Evolutionary conservation across 2,329 filamentous ascomycete genomes (phyloP), one percentile per base, ranked within the genome.

Genomic region (Epichloe hybrida): DNA sequence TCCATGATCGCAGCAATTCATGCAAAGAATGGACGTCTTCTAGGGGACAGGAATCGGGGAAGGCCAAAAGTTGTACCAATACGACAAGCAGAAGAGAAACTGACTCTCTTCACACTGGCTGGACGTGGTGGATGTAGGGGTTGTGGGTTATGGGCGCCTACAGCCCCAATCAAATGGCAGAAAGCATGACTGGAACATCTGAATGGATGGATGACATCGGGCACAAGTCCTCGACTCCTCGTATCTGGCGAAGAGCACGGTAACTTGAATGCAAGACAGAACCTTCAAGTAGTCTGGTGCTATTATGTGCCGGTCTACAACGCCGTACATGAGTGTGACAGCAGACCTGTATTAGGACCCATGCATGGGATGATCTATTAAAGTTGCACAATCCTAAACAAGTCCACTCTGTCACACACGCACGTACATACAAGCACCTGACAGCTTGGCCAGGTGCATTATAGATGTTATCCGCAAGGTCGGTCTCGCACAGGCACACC

Each of bases 121-220:
- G 42, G 40, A 39, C 27, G 47, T 50, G 48, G 34, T 52, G 48
- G 34, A 51, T 36, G 52, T 37, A 49, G 48, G 48, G 48, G 56
- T 50, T 54, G 53, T 50, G 56, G 51, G 53, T 59, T 54, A 53
- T 55, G 56, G 64, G 65, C 65, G 65, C 61, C 64, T 65, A 65
- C 57, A 57, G 46, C 54, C 44, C 65, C 65, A 67, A 67, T 67
- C 60, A 66, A 17, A 36, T 8, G 34, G 20, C 20, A 20, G 39
- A 13, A 45, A 27, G 38, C 20, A 27, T 11, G 35, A 34, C 31
- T 21, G 44, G 31, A 17, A 17, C 38, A 41, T 35, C 13, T 21
- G 27, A 49, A 17, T 46, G 41, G 49, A 46, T n/a, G 35, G 46
- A 31, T 31, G 27, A 31, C 35, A 34, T 21, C 42, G 39, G 37